These are phyloP conservation scores for Talaromyces funiculosus DNA, from an alignment of 2,329 filamentous ascomycete genomes.

Conservation along the genomic window DNA sequence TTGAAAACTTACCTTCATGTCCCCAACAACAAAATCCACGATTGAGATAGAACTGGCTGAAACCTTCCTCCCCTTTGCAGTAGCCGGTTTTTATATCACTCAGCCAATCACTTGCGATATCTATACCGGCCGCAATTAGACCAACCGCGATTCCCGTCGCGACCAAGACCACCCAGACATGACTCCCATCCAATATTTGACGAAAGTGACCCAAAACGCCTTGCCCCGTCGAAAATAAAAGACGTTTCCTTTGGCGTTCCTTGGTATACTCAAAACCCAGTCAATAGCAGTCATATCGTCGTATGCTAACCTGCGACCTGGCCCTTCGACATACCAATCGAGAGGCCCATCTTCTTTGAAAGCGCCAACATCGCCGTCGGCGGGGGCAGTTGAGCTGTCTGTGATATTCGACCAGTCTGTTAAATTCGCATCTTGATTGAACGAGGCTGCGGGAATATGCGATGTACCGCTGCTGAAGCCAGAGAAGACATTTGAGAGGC, in stretches of 20 bases:
- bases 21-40: conserved; percentile 90
- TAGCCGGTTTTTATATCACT: conserved; percentile 87
- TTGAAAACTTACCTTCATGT: conserved; percentile 56
- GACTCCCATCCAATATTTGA: conserved; percentile 73
- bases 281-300: conserved; percentile 96
- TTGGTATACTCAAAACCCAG: conserved; percentile 98
- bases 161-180: conserved; percentile 87
- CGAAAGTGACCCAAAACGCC: conserved; percentile 68
- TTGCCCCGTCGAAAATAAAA: conserved; percentile 62
- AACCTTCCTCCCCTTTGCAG: conserved; percentile 69
- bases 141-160: conserved; percentile 80
- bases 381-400: not conserved
- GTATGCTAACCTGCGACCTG: conserved; percentile 84
- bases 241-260: conserved; percentile 80
- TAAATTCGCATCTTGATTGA: conserved; percentile 22
- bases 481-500: conserved; percentile 36
- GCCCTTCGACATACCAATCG: conserved; percentile 89
- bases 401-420: conserved; percentile 22
- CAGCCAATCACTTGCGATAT: conserved; percentile 87
- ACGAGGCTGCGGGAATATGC: conserved; percentile 20
- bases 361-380: conserved; percentile 22
- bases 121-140: conserved; percentile 77
- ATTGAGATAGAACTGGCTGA: conserved; percentile 85
- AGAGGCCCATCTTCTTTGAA: conserved; percentile 38
- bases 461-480: conserved; percentile 23